Base-by-base conservation (phyloP, 345 rosid species). In the Dipteronia dyeriana region DNA sequence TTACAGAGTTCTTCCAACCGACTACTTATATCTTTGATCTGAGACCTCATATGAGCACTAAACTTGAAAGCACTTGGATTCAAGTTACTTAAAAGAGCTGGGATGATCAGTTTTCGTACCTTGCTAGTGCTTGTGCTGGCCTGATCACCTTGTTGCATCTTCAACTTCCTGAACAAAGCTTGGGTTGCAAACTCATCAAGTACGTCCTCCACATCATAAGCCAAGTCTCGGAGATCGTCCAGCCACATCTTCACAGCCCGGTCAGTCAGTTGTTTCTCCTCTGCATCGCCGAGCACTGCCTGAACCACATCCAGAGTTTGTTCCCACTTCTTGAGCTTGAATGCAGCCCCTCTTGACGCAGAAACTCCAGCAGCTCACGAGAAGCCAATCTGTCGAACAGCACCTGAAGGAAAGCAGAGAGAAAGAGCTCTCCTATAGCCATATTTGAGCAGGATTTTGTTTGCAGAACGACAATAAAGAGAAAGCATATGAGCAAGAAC, bases 371-470 rank as follows among this genome's bases (percentile, higher is more conserved):
- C 0, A 71, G 47, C 47, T 31, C 41, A 19, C 14, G 26, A 23
- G 64, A 41, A 13, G 43, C 19, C 64, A 71, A 34, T 71, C 10
- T 71, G 1, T 54, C 19, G 13, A 71, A 71, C 64, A 71, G 3
- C 43, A 54, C 64, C 45, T 1, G 29, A 54, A 71, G 19, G 14
- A 51, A 29, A 5, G 64, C 64, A 6, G 45, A 20, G 11, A 54
- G 75, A 20, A 71, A 53, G 12, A 31, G 26, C 64, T 71, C 75
- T n/a, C n/a, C n/a, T n/a, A n/a, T n/a, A n/a, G n/a, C n/a, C n/a
- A n/a, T n/a, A n/a, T n/a, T n/a, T n/a, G n/a, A n/a, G n/a, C n/a
- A n/a, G n/a, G n/a, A n/a, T n/a, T n/a, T n/a, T n/a, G n/a, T n/a
- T n/a, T n/a, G n/a, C n/a, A n/a, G n/a, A n/a, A n/a, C n/a, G n/a